Base-by-base conservation (phyloP, 805 yeast genomes). In the Yamadazyma scolyti region DNA sequence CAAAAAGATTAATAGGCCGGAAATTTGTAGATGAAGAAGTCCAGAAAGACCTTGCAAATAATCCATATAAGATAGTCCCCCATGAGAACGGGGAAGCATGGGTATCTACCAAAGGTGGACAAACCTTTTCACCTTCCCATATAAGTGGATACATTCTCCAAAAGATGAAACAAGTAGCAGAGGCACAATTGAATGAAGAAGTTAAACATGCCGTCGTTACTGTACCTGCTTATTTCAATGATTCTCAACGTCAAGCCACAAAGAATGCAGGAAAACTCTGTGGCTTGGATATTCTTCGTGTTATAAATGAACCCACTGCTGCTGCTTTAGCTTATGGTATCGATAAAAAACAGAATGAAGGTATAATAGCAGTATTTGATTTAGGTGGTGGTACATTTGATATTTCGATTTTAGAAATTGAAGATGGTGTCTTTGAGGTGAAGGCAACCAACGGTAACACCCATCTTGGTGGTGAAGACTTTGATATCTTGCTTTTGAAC, bases 331-430 rank as follows among this genome's bases (percentile, higher is more conserved):
- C 90, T 23, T 83, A 82, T 52, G 93, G 93, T 27, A 61, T 82
- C 17, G 83, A 79, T 43, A 68, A 71, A 46, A 65, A 68, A 32
- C 48, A 48, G 30, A 57, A 69, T 35, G 75, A 72, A 49, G 76
- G 77, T 23, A 61, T 71, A 25, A 64, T 75, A 13, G 73, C 77
- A 22, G 77, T 75, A 24, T 83, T 79, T 50, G 94, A 83, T 58
- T 69, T 83, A 44, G 93, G 93, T 45, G 93, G 93, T 37, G 93
- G 93, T 38, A 83, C 93, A 23, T 83, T 83, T 56, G 94, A 83
- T 60, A 82, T 83, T 26, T 82, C 90, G 10, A 69, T 83, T 35
- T 61, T 83, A 42, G 86, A 82, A 44, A 82, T 83, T 37, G 90
- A 81, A 47, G 83, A 77, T 45, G 86, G 88, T 40, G 85, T 83